Evolutionary conservation across 164 flowering plant genomes (phyloP), one percentile per base, ranked within the genome.

Genomic region (Saururus chinensis): DNA sequence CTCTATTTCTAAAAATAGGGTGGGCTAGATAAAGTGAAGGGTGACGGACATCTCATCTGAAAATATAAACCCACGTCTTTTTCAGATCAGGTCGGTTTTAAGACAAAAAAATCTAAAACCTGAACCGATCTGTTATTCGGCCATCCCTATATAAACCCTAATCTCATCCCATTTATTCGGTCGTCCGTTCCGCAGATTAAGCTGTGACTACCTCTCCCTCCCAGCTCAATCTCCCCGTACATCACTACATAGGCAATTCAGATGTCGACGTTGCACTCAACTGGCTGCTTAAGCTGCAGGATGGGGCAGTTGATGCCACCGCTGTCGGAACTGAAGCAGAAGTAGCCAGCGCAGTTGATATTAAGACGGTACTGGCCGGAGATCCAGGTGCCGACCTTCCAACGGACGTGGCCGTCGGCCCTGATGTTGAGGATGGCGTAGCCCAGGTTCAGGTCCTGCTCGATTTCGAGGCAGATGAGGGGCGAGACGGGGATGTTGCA

Each of bases 301-400:
- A 6, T 20, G 26, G 1, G 48, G 53, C 56, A 19, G 53, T 22
- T 21, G 64, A 42, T 10, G 49, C 12, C 49, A 1, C 40, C 54
- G 1, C 9, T 10, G 17, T n/a, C 26, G 40, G 57, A 19, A 23
- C 20, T 48, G 23, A 51, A 22, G 23, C 54, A 4, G 51, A 62
- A 16, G 22, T 55, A 67, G 6, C 65, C 70, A 13, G 53, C 55
- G 56, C 70, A 67, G 23, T n/a, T 61, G 22, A 68, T 66, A 41
- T 68, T 4, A 40, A 68, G 4, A 22, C 40, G 60, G 51, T 68
- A 68, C 9, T 40, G 65, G 40, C 70, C 70, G 7, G 70, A 68
- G 19, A 53, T 40, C 70, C 70, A 68, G 22, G 61, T 51, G 22
- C 70, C 70, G 1, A 68, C 70, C 61, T 62, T 61, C 66, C 65